Percentiles rank a stretch among this genome's conserved stretches.
These are phyloP conservation scores for Sonneratia caseolaris DNA, from an alignment of 345 rosid species.

Conservation along the genomic window DNA sequence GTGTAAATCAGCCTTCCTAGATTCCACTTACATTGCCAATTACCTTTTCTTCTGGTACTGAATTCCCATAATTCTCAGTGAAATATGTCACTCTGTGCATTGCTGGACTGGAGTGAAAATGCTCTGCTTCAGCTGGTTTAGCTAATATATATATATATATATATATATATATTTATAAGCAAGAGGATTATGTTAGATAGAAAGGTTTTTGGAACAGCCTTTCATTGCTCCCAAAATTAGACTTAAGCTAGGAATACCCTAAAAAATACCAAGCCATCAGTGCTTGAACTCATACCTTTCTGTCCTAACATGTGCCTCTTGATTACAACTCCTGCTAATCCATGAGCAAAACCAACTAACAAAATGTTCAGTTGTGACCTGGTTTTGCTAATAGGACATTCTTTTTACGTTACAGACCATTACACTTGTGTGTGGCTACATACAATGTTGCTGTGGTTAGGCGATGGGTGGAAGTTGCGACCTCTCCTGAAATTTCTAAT, in stretches of 20 bases:
- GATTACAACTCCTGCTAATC: no score
- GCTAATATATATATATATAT: no score
- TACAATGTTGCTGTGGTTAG: slow-evolving; percentile 87
- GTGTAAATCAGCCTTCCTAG: not conserved
- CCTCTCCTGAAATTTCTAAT: slow-evolving; percentile 50
- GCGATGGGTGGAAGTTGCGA: slow-evolving; percentile 87
- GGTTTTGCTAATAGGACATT: not conserved
- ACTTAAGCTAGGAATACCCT: no score
- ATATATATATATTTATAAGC: no score
- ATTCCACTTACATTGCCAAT: not conserved
- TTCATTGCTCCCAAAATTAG: no score
- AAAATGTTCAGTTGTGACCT: not conserved
- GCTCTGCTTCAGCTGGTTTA: not conserved
- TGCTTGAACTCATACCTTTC: no score
- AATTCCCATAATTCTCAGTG: not conserved
- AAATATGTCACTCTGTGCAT: not conserved
- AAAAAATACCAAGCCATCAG: no score
- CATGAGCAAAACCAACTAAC: no score
- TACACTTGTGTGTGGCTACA: slow-evolving; percentile 79
- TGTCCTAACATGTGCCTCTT: no score
- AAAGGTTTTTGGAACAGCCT: no score
- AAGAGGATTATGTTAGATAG: no score
- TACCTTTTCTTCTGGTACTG: not conserved
- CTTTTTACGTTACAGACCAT: slow-evolving; percentile 46
- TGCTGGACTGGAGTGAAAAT: not conserved